A percentile compares a stretch with the other conserved stretches of the same genome.
Conservation (phyloP, 176 grass and related monocot genomes). For the Avena atlantica region DNA sequence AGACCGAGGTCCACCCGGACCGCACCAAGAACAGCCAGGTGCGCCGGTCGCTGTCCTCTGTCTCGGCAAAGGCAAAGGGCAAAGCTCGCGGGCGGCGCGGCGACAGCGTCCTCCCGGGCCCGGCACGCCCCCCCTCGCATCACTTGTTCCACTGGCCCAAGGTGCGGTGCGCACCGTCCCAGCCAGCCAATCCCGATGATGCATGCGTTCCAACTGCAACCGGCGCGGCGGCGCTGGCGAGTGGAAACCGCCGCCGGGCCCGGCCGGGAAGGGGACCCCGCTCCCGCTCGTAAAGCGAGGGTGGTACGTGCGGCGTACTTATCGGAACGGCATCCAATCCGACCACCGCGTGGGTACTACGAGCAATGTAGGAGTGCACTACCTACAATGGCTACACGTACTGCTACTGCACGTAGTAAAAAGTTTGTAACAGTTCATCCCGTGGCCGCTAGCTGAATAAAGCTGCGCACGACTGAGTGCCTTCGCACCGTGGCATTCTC, state of each 20-base stretch:
- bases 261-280: too few species aligned
- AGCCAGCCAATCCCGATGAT: background rate
- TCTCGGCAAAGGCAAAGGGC: background rate
- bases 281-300: background rate
- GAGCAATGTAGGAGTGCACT: background rate
- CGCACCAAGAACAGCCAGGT: background rate
- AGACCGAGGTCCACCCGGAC: background rate
- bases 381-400: background rate
- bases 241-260: background rate
- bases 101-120: background rate
- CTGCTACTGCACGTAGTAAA: background rate
- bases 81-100: slow-evolving; percentile 7
- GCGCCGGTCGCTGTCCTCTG: slow-evolving; percentile 25
- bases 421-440: background rate
- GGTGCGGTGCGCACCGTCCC: slow-evolving; percentile 10
- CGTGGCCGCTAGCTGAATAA: background rate
- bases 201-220: background rate
- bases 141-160: background rate
- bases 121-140: background rate
- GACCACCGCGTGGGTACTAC: background rate
- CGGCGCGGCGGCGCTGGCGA: background rate
- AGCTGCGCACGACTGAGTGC: background rate
- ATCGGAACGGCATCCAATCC: background rate
- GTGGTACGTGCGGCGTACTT: background rate
- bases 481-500: background rate